Base-by-base conservation (phyloP, 495 filamentous ascomycete genomes). In the Aspergillus affinis region DNA sequence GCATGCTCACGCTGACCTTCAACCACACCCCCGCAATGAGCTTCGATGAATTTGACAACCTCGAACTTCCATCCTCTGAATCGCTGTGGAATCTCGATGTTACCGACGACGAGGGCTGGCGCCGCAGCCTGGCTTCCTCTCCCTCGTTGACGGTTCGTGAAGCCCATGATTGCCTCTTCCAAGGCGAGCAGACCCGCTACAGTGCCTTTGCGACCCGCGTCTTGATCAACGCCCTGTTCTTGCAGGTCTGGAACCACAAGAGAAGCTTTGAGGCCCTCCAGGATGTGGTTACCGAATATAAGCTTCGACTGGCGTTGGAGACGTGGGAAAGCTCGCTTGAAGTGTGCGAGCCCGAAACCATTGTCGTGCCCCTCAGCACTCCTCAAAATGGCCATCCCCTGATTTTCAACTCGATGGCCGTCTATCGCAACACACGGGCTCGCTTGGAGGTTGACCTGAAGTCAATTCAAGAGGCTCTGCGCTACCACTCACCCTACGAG, bases 241-340 rank as follows among this genome's bases (percentile, higher is more conserved):
- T 98, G 58, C 94, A 97, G 69, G 94, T 98, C 5, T 98, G 93
- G 94, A 94, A 93, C 69, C 91, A 97, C 78, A 97, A 97, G 84
- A 90, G 94, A 62, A 97, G 90, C 74, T 92, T 93, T 47, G 93
- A 97, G 74, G 92, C 92, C 49, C 79, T 97, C 54, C 94, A 97
- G 72, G 93, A 96, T 72, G 92, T 97, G 51, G 93, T 97, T 10
- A 96, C 93, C 18, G 94, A 98, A 75, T 98, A 97, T 84, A 98
- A 97, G 81, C 88, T 98, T 56, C 86, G 95, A 60, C 85, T 97
- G 23, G 94, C 94, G 48, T 81, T 98, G 56, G 94, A 98, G 78
- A 97, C 93, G 20, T 98, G 94, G 94, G 93, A 97, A 82, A 92
- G 87, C 79, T 95, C 94, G 18, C 83, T 98, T 9, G 92, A 96